Percentiles rank a stretch among this genome's conserved stretches.
Conservation (phyloP, 768 basidiomycete genomes). For the Suillus ampliporus region DNA sequence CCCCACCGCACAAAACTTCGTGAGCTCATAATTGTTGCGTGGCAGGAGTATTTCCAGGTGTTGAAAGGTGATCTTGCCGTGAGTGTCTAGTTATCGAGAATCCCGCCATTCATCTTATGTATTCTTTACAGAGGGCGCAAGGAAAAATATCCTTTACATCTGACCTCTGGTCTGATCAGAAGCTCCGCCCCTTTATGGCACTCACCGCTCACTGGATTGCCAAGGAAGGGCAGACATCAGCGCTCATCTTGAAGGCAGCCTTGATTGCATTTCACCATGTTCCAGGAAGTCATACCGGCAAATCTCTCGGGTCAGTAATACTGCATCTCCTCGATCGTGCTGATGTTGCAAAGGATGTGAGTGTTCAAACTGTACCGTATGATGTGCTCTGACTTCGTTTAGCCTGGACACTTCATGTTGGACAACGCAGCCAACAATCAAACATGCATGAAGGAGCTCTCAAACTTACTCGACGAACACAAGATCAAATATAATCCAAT, state of each 20-base stretch:
- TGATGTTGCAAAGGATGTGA: not conserved
- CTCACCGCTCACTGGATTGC: conserved; percentile 38
- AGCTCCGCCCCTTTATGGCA: conserved; percentile 35
- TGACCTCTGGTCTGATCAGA: conserved; percentile 40
- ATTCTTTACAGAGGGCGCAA: not conserved
- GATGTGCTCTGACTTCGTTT: too few relatives aligned
- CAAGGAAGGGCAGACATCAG: not conserved
- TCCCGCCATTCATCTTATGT: too few relatives aligned
- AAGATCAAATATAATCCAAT: too few relatives aligned
- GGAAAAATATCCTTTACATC: conserved; percentile 29
- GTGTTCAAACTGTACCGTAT: too few relatives aligned
- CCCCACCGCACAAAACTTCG: too few relatives aligned
- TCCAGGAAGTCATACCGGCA: conserved; percentile 21
- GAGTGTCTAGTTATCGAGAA: too few relatives aligned
- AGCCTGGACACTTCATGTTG: not conserved
- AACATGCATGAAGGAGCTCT: conserved; percentile 16
- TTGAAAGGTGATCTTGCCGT: too few relatives aligned
- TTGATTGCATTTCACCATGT: conserved; percentile 24
- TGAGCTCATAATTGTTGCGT: too few relatives aligned
- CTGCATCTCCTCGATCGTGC: not conserved
- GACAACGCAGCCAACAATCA: conserved; percentile 26
- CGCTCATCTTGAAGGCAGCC: conserved; percentile 8
- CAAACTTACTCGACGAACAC: too few relatives aligned
- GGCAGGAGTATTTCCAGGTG: too few relatives aligned
- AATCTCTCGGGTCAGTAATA: not conserved